These are phyloP conservation scores for Aquilaria agallochum DNA, from an alignment of 441 rosid genomes.

Conservation along the genomic window DNA sequence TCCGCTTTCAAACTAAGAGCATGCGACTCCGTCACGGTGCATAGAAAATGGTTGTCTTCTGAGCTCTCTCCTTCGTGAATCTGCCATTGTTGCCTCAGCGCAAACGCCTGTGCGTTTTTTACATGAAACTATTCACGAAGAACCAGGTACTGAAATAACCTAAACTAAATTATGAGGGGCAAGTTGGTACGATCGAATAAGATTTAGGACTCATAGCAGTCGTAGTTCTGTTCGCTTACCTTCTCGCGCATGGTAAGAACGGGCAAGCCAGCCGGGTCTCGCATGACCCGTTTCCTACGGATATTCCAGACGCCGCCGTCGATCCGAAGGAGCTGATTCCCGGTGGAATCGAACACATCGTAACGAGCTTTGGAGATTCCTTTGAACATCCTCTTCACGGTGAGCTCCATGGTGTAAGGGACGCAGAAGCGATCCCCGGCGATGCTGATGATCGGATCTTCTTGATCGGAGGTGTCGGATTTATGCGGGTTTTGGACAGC, in stretches of 20 bases:
- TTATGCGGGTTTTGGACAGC: no score
- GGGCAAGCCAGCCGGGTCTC: conserved; percentile 63
- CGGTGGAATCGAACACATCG: conserved; percentile 45
- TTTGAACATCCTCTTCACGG: conserved; percentile 46
- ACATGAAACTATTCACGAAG: no score
- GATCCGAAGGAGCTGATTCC: conserved; percentile 50
- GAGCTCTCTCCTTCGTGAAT: conserved; percentile 49
- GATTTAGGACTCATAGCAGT: no score
- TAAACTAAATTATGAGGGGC: no score
- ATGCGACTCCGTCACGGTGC: conserved; percentile 42
- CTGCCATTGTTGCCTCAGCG: conserved; percentile 34
- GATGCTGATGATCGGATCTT: conserved; percentile 36
- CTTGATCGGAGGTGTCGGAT: no score
- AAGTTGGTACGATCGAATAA: no score
- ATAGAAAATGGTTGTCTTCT: conserved; percentile 26
- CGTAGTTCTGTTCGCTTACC: conserved; percentile 22
- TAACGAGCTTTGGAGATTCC: conserved; percentile 36
- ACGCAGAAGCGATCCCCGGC: conserved; percentile 56
- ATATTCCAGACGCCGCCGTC: conserved; percentile 59
- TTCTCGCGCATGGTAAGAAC: conserved; percentile 54
- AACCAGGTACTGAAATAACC: no score
- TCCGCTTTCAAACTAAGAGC: conserved; percentile 48
- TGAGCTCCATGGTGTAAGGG: conserved; percentile 55
- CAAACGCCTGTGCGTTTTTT: no score
- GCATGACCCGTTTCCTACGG: conserved; percentile 41